Percentiles rank a stretch among this genome's conserved stretches.
phyloP scores from a whole-genome alignment of 805 yeast species.

The Nakazawaea anatomiae region DNA sequence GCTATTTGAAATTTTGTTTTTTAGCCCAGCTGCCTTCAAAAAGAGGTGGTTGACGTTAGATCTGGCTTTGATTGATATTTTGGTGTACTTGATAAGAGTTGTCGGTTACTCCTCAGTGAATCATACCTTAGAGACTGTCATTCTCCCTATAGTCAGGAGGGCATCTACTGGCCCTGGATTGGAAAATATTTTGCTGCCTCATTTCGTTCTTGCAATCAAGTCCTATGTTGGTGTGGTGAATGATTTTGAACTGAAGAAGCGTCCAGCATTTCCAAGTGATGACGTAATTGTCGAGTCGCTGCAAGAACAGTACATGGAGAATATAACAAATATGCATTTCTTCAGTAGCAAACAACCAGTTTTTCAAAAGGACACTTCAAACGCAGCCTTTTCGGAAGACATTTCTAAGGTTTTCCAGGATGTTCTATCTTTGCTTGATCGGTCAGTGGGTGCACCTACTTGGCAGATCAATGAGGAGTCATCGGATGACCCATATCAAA shows the following conservation, averaged over 20 bases:
- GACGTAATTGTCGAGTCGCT: constrained; percentile 24
- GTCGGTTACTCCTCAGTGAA: constrained; percentile 77
- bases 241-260: constrained; percentile 48
- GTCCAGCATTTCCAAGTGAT: constrained; percentile 73
- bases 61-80: constrained; percentile 50
- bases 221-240: constrained; percentile 68
- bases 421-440: constrained; percentile 55
- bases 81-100: constrained; percentile 69
- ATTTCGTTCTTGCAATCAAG: constrained; percentile 59
- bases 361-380: constrained; percentile 37
- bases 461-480: constrained; percentile 8
- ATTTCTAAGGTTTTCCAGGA: constrained; percentile 53
- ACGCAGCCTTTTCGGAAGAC: constrained; percentile 60
- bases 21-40: constrained; percentile 29
- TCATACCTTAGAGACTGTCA: constrained; percentile 70
- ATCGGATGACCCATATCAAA: constrained; percentile 12
- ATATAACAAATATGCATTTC: constrained; percentile 1
- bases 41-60: constrained; percentile 76
- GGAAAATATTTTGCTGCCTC: constrained; percentile 67
- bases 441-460: constrained; percentile 44
- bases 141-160: constrained; percentile 61
- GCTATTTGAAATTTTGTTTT: constrained; percentile 52
- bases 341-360: constrained; percentile 28
- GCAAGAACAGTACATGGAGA: background rate
- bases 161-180: constrained; percentile 44